These are phyloP conservation scores for Nakataea oryzae DNA, from an alignment of 2,329 filamentous ascomycete species.

Conservation along the genomic window DNA sequence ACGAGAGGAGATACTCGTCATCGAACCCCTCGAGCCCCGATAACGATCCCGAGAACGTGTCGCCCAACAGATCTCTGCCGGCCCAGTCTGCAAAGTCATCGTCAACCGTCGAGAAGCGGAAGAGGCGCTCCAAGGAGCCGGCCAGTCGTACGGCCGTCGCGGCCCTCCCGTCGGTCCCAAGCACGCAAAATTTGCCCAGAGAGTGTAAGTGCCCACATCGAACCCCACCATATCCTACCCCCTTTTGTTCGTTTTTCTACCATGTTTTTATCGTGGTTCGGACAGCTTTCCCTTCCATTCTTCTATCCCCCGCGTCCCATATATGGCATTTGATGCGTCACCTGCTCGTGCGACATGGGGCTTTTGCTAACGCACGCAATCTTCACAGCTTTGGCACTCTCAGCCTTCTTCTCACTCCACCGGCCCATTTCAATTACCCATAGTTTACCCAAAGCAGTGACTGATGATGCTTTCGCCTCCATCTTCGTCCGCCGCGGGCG, in stretches of 20 bases:
- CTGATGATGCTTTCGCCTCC: slow-evolving; percentile 66
- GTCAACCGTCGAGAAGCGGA: slow-evolving; percentile 39
- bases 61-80: slow-evolving; percentile 38
- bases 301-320: background rate
- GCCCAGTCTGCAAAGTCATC: slow-evolving; percentile 32
- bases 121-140: slow-evolving; percentile 46
- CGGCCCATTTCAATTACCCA: slow-evolving; percentile 84
- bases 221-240: slow-evolving; percentile 4
- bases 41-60: slow-evolving; percentile 40
- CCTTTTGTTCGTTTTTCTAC: background rate
- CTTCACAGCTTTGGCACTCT: slow-evolving; percentile 66
- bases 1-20: slow-evolving; percentile 47
- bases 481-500: slow-evolving; percentile 60
- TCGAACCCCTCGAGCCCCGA: slow-evolving; percentile 54
- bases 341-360: background rate
- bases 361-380: slow-evolving; percentile 13
- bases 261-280: background rate
- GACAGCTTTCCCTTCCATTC: background rate
- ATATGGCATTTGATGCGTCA: background rate
- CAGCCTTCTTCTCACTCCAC: slow-evolving; percentile 92
- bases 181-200: slow-evolving; percentile 60
- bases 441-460: slow-evolving; percentile 63
- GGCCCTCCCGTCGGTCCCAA: slow-evolving; percentile 60
- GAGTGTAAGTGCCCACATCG: slow-evolving; percentile 37
- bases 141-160: slow-evolving; percentile 16